Conservation (phyloP, 2,329 filamentous ascomycete genomes). For the Aspergillus carbonarius region DNA sequence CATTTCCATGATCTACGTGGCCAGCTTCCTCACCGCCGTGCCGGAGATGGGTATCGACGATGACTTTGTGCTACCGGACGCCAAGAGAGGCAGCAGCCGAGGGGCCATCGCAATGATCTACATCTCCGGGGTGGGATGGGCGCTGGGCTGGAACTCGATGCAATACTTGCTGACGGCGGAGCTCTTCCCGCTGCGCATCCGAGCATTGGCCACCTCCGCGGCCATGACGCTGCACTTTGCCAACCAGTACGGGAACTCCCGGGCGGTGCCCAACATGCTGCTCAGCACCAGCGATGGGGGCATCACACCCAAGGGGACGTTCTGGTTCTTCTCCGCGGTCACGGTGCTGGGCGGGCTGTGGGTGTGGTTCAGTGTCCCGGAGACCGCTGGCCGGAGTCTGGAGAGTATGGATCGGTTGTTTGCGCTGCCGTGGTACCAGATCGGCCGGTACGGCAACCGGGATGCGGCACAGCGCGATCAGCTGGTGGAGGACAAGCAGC, state of each 20-base stretch:
- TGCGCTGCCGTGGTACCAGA: slow-evolving; percentile 70
- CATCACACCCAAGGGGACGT: slow-evolving; percentile 64
- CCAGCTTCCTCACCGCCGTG: slow-evolving; percentile 61
- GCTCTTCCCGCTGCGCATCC: slow-evolving; percentile 72
- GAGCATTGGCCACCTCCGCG: slow-evolving; percentile 67
- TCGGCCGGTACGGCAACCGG: slow-evolving; percentile 52
- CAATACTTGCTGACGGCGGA: slow-evolving; percentile 78
- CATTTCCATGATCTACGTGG: slow-evolving; percentile 63
- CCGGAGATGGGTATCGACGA: slow-evolving; percentile 55
- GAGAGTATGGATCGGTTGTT: slow-evolving; percentile 70
- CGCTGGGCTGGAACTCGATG: slow-evolving; percentile 71
- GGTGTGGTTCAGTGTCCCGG: slow-evolving; percentile 59
- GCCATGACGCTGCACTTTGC: slow-evolving; percentile 78
- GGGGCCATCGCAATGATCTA: slow-evolving; percentile 72
- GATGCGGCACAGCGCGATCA: slow-evolving; percentile 32
- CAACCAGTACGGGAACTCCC: slow-evolving; percentile 75
- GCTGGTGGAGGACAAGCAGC: slow-evolving; percentile 25
- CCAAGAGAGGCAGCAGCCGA: slow-evolving; percentile 58
- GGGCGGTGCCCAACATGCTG: slow-evolving; percentile 74
- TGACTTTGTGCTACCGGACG: slow-evolving; percentile 47
- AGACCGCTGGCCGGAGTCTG: slow-evolving; percentile 61
- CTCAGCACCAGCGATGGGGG: slow-evolving; percentile 42
- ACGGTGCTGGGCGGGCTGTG: slow-evolving; percentile 67
- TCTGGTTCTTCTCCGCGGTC: slow-evolving; percentile 71
- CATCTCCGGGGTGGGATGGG: slow-evolving; percentile 67